These are phyloP conservation scores for Lophiostoma macrostomum DNA, from an alignment of 495 filamentous ascomycete species.

Conservation along the genomic window DNA sequence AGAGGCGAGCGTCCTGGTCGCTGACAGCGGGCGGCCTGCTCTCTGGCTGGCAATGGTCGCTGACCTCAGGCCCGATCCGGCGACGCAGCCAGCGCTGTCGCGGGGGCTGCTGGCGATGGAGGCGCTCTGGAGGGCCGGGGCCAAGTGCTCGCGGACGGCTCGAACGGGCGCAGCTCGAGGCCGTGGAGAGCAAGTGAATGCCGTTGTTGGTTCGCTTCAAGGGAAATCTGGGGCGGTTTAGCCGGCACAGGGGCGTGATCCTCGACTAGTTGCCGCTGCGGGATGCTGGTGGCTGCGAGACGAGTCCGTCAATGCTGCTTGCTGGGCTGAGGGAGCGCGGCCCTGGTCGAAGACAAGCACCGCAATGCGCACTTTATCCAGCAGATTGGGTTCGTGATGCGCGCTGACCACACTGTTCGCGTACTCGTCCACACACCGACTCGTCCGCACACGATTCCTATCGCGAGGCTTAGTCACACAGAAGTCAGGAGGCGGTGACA, in stretches of 20 bases:
- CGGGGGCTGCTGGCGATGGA: slow-evolving; percentile 4
- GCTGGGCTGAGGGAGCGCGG: slow-evolving; percentile 6
- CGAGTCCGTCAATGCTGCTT: slow-evolving; percentile 30
- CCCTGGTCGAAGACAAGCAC: slow-evolving; percentile 19
- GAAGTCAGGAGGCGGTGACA: not conserved
- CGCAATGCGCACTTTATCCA: slow-evolving; percentile 35
- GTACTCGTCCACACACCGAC: no score
- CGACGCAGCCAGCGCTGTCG: not conserved
- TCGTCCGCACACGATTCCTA: no score
- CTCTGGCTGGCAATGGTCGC: slow-evolving; percentile 12
- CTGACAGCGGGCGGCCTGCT: slow-evolving; percentile 10
- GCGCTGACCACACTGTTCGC: slow-evolving; percentile 19
- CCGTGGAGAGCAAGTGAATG: slow-evolving; percentile 16
- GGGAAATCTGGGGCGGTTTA: slow-evolving; percentile 34
- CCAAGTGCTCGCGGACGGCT: not conserved
- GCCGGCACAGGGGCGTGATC: slow-evolving; percentile 34
- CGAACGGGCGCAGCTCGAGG: slow-evolving; percentile 1
- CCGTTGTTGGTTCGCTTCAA: slow-evolving; percentile 36
- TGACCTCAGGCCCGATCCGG: slow-evolving; percentile 4
- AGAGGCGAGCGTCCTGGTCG: slow-evolving; percentile 15
- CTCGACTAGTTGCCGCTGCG: slow-evolving; percentile 36
- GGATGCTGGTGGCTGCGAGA: slow-evolving; percentile 28
- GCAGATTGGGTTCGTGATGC: slow-evolving; percentile 31
- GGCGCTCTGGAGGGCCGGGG: not conserved
- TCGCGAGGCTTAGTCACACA: slow-evolving; percentile 8